Percentiles rank a stretch among this genome's conserved stretches.
These are phyloP conservation scores for Kurtzmaniella quercitrusa DNA, from an alignment of 1,139 yeast species.

Conservation along the genomic window DNA sequence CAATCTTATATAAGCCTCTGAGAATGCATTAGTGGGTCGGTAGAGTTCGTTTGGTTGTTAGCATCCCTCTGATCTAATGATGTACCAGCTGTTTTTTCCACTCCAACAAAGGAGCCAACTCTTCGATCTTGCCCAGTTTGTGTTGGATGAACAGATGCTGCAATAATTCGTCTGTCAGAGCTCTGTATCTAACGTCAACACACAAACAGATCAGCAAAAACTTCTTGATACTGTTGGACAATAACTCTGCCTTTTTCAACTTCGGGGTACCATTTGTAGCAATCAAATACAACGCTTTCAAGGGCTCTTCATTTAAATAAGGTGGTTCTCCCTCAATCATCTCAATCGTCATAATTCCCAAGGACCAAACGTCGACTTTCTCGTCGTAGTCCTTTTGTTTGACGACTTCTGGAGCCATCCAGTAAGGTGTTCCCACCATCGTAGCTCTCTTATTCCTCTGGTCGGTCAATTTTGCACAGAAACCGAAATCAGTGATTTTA, in stretches of 20 bases:
- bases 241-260: slow-evolving; percentile 76
- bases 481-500: slow-evolving; percentile 95
- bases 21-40: too few species aligned
- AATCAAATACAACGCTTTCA: slow-evolving; percentile 58
- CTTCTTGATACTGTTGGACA: slow-evolving; percentile 76
- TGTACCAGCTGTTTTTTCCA: slow-evolving; percentile 40
- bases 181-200: slow-evolving; percentile 91
- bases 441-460: slow-evolving; percentile 93
- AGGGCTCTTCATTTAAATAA: slow-evolving; percentile 90
- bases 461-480: slow-evolving; percentile 93
- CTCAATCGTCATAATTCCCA: slow-evolving; percentile 97
- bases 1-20: too few species aligned
- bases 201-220: slow-evolving; percentile 90
- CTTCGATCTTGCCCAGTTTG: slow-evolving; percentile 65
- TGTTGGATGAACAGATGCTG: slow-evolving; percentile 72
- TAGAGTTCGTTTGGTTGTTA: too few species aligned
- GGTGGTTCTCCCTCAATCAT: slow-evolving; percentile 99
- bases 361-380: slow-evolving; percentile 96
- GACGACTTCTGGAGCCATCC: slow-evolving; percentile 99
- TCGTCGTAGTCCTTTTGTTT: slow-evolving; percentile 95
- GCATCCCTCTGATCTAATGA: not conserved
- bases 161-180: slow-evolving; percentile 81
- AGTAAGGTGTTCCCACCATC: slow-evolving; percentile 98
- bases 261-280: slow-evolving; percentile 98
- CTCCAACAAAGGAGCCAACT: slow-evolving; percentile 64